Conservation (phyloP, 2,329 filamentous ascomycete genomes). For the Talaromyces verruculosus region DNA sequence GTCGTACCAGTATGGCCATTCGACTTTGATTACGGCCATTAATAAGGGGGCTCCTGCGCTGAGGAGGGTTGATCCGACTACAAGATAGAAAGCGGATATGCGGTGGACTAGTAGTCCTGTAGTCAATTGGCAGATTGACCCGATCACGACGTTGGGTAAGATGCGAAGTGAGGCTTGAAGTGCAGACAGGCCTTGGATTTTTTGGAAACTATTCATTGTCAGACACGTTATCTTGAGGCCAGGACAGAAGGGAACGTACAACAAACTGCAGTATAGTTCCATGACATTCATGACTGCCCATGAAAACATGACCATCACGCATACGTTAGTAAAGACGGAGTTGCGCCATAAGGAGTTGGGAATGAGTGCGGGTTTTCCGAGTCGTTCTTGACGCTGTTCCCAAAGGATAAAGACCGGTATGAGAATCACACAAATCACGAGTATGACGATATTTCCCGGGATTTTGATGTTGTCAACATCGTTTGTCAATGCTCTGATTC, state of each 20-base stretch:
- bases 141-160: conserved; percentile 44
- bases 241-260: conserved; percentile 7
- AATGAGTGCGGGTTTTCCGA: conserved; percentile 33
- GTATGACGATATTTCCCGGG: conserved; percentile 30
- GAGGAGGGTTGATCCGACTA: conserved; percentile 40
- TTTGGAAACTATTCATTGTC: conserved; percentile 41
- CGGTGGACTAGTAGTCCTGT: conserved; percentile 51
- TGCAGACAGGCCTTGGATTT: conserved; percentile 48
- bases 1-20: conserved; percentile 51
- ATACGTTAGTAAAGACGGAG: conserved; percentile 33
- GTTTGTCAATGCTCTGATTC: conserved; percentile 16
- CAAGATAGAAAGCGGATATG: conserved; percentile 45
- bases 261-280: conserved; percentile 30
- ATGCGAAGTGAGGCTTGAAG: conserved; percentile 48
- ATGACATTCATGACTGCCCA: conserved; percentile 35
- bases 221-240: not conserved
- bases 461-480: conserved; percentile 15
- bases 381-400: conserved; percentile 29
- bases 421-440: conserved; percentile 30
- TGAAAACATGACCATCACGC: conserved; percentile 34
- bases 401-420: conserved; percentile 31
- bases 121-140: conserved; percentile 43
- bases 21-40: conserved; percentile 48
- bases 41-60: conserved; percentile 43
- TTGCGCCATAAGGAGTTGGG: conserved; percentile 38